A percentile compares a stretch with the other conserved stretches of the same genome.
Conservation (phyloP, 1,139 yeast genomes). For the Debaryomyces udenii region DNA sequence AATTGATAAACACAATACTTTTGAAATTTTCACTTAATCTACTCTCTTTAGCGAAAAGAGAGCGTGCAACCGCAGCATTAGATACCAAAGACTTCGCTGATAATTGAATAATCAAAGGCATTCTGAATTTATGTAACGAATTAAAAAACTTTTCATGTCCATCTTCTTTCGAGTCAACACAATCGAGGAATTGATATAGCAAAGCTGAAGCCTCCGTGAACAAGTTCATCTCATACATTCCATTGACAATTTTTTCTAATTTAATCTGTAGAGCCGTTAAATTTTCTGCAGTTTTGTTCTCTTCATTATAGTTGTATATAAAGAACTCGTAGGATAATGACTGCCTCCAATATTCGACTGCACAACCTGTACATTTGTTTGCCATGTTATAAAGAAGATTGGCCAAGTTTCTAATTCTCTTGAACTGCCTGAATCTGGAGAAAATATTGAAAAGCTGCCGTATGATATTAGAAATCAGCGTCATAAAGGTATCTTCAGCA, state of each 20-base stretch:
- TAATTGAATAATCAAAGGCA: constrained; percentile 16
- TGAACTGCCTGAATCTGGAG: constrained; percentile 25
- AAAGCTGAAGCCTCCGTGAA: constrained; percentile 9
- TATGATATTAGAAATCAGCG: constrained; percentile 7
- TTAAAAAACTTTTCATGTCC: constrained; percentile 3
- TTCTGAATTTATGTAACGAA: constrained; percentile 7
- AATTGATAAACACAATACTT: constrained; percentile 4
- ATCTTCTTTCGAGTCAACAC: constrained; percentile 1
- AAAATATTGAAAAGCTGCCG: constrained; percentile 13
- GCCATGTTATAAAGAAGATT: constrained; percentile 27
- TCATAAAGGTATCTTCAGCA: constrained; percentile 9
- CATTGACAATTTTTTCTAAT: constrained; percentile 22
- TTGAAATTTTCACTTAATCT: constrained; percentile 13
- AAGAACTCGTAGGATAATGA: constrained; percentile 27
- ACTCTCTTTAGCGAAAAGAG: constrained; percentile 8
- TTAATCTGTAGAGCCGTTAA: constrained; percentile 19
- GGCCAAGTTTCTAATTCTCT: constrained; percentile 34
- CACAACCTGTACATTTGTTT: constrained; percentile 11
- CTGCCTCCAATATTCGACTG: constrained; percentile 16
- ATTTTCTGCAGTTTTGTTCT: constrained; percentile 12
- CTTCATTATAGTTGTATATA: constrained; percentile 13
- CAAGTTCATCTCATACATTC: constrained; percentile 11
- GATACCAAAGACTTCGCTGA: constrained; percentile 16
- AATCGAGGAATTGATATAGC: constrained; percentile 7
- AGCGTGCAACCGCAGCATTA: not conserved